A percentile compares a stretch with the other conserved stretches of the same genome.
Evolutionary conservation across 2,329 filamentous ascomycete genomes (phyloP).

Genomic region (Hymenotorrendiella dingleyae): DNA sequence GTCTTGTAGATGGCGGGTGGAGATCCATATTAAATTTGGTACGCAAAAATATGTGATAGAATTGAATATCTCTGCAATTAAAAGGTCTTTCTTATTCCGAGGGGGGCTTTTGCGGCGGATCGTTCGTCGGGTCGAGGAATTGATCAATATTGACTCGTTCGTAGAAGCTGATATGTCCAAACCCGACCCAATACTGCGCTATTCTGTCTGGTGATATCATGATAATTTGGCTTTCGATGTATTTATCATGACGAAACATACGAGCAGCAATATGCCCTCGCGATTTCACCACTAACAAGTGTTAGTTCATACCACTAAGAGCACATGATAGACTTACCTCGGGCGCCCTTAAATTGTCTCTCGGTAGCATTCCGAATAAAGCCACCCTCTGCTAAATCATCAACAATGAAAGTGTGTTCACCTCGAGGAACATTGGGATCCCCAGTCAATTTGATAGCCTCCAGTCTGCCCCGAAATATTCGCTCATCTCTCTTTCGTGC

Average conservation of each 20-base stretch:
- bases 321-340: constrained; percentile 29
- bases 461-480: constrained; percentile 61
- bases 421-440: constrained; percentile 86
- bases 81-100: no score
- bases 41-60: no score
- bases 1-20: no score
- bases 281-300: neutral
- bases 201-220: constrained; percentile 71
- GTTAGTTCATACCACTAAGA: neutral
- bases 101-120: constrained; percentile 6
- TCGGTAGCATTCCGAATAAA: constrained; percentile 60
- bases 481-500: constrained; percentile 39
- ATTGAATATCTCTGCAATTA: no score
- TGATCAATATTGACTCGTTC: constrained; percentile 53
- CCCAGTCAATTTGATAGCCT: constrained; percentile 86
- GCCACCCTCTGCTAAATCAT: constrained; percentile 66
- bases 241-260: constrained; percentile 67
- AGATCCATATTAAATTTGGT: no score
- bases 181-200: constrained; percentile 74
- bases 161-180: constrained; percentile 55
- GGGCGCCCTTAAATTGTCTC: constrained; percentile 63
- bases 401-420: constrained; percentile 73
- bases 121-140: constrained; percentile 31
- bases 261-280: constrained; percentile 68
- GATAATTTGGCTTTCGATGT: constrained; percentile 69